A percentile compares a stretch with the other conserved stretches of the same genome.
Conservation (phyloP, 495 filamentous ascomycete genomes). For the Immersiella caudata region DNA sequence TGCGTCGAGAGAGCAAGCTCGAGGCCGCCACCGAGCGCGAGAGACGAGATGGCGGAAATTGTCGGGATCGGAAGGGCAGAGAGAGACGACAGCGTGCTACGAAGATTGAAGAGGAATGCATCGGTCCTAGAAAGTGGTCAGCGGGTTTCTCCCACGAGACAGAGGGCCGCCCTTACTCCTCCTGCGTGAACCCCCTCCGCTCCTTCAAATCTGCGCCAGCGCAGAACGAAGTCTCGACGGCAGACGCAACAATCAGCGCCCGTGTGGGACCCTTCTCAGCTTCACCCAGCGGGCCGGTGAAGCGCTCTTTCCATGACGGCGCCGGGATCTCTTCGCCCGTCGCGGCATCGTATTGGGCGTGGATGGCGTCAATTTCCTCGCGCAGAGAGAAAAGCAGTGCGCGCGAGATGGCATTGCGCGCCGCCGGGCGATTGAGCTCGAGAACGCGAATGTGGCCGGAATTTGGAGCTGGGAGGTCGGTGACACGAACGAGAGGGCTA, state of each 20-base stretch:
- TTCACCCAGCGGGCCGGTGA: conserved; percentile 44
- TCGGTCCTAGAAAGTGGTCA: conserved; percentile 56
- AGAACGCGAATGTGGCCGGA: conserved; percentile 85
- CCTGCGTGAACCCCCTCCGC: conserved; percentile 67
- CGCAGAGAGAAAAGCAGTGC: conserved; percentile 71
- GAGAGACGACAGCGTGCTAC: conserved; percentile 69
- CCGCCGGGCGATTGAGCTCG: conserved; percentile 78
- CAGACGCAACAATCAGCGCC: conserved; percentile 77
- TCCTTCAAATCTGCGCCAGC: conserved; percentile 95
- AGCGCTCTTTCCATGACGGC: conserved; percentile 36
- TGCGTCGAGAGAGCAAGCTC: conserved; percentile 86
- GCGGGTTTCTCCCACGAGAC: neutral
- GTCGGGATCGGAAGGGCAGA: conserved; percentile 80
- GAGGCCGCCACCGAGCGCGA: conserved; percentile 88
- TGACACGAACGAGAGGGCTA: conserved; percentile 65
- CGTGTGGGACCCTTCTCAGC: conserved; percentile 62
- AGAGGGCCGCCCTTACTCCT: conserved; percentile 55
- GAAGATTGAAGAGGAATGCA: conserved; percentile 74
- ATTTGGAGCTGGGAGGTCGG: conserved; percentile 75
- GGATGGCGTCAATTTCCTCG: conserved; percentile 68
- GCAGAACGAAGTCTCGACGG: conserved; percentile 81
- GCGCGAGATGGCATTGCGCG: conserved; percentile 87
- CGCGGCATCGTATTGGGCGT: conserved; percentile 64
- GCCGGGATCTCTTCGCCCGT: conserved; percentile 50
- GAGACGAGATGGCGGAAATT: conserved; percentile 76